Percentiles rank a stretch among this genome's conserved stretches.
phyloP scores from a whole-genome alignment of 768 basidiomycete species.

The Kwoniella pini region DNA sequence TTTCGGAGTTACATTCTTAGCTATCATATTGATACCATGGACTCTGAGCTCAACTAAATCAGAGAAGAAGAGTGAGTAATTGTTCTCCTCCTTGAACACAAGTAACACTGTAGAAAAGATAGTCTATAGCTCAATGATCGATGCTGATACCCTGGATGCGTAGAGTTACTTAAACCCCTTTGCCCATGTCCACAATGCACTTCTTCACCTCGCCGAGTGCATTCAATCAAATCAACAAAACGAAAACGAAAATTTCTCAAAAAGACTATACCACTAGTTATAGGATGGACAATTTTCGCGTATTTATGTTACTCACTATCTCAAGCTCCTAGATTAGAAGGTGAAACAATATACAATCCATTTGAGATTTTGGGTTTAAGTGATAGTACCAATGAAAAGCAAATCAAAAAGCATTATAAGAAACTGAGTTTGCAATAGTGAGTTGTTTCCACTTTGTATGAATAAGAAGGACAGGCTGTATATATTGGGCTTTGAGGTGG shows the following conservation, averaged over 20 bases:
- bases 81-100: too few species aligned
- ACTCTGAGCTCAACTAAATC: conserved; percentile 55
- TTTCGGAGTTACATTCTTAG: conserved; percentile 86
- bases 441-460: conserved; percentile 27
- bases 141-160: too few species aligned
- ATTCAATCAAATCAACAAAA: conserved; percentile 58
- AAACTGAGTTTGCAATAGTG: conserved; percentile 85
- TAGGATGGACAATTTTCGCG: conserved; percentile 74
- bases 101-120: conserved; percentile 4
- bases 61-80: conserved; percentile 56
- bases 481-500: too few species aligned
- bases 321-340: conserved; percentile 60
- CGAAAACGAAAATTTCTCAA: conserved; percentile 28
- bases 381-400: conserved; percentile 67
- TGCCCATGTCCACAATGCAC: conserved; percentile 60
- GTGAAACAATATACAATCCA: conserved; percentile 78
- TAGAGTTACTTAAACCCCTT: conserved; percentile 60
- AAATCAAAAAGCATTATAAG: conserved; percentile 94
- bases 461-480: too few species aligned
- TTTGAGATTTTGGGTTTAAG: conserved; percentile 87
- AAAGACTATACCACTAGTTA: conserved; percentile 65
- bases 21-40: conserved; percentile 75
- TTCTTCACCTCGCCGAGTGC: conserved; percentile 57
- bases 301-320: conserved; percentile 69
- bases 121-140: too few species aligned